Percentiles rank a stretch among this genome's conserved stretches.
Evolutionary conservation across 352 stramenopile species (phyloP).

Genomic region (Globisporangium middletonii): DNA sequence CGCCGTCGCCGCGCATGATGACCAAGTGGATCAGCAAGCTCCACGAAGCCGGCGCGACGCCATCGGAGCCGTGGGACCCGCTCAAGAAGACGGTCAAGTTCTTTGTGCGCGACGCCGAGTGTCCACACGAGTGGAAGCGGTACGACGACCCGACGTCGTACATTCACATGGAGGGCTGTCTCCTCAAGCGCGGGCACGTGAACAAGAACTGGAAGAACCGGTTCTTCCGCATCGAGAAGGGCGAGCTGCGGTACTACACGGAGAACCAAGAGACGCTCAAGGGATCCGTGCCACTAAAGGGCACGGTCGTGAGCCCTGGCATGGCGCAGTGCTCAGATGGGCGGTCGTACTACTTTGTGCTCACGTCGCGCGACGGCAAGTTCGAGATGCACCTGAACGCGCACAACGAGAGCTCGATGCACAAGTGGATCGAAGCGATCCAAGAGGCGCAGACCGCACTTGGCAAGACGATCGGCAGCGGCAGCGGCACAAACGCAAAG

Average conservation of each 20-base stretch:
- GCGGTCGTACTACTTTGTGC: constrained; percentile 81
- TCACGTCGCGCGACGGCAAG: constrained; percentile 74
- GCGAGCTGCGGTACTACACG: constrained; percentile 78
- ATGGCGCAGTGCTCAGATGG: constrained; percentile 80
- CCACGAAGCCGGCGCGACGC: constrained; percentile 58
- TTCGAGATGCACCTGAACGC: constrained; percentile 85
- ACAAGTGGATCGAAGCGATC: constrained; percentile 81
- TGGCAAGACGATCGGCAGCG: constrained; percentile 21
- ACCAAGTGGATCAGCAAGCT: constrained; percentile 80
- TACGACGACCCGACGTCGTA: constrained; percentile 84
- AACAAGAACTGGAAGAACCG: constrained; percentile 89
- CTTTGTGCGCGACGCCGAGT: constrained; percentile 63
- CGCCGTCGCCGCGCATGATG: constrained; percentile 66
- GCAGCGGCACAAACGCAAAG: constrained; percentile 13
- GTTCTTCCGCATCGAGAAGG: constrained; percentile 83
- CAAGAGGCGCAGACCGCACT: constrained; percentile 70
- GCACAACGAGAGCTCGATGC: constrained; percentile 78
- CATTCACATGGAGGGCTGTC: constrained; percentile 82
- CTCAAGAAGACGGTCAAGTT: constrained; percentile 81
- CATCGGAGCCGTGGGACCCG: constrained; percentile 67
- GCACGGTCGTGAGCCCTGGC: constrained; percentile 75
- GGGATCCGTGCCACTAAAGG: constrained; percentile 65
- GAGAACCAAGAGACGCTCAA: constrained; percentile 73
- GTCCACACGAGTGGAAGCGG: constrained; percentile 77
- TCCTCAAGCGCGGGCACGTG: constrained; percentile 77